A percentile compares a stretch with the other conserved stretches of the same genome.
These are phyloP conservation scores for Pseudogymnoascus sp. DNA, from an alignment of 2,329 filamentous ascomycete genomes.

Conservation along the genomic window DNA sequence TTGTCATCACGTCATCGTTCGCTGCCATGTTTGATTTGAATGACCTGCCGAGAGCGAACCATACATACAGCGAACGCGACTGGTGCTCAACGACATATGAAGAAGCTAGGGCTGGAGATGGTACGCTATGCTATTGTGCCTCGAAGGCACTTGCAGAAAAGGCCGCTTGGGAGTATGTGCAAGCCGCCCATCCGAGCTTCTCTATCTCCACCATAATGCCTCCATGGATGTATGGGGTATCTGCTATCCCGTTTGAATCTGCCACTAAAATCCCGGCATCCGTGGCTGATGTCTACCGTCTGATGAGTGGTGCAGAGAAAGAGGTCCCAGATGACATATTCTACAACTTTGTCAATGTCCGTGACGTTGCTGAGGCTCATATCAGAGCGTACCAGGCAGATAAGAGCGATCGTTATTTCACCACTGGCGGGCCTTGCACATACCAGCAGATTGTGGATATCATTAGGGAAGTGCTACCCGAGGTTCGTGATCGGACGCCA, in stretches of 20 bases:
- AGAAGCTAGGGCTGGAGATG: conserved; percentile 28
- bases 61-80: conserved; percentile 44
- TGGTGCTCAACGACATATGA: conserved; percentile 47
- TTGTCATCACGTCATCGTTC: conserved; percentile 56
- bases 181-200: conserved; percentile 46
- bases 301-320: conserved; percentile 54
- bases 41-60: conserved; percentile 42
- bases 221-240: conserved; percentile 54
- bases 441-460: conserved; percentile 52
- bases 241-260: conserved; percentile 52
- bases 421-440: conserved; percentile 50
- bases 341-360: conserved; percentile 48
- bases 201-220: conserved; percentile 53
- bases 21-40: conserved; percentile 48
- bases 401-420: conserved; percentile 54
- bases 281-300: conserved; percentile 58
- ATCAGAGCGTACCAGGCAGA: conserved; percentile 50
- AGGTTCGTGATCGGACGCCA: conserved; percentile 42
- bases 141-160: conserved; percentile 59
- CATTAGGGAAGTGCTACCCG: conserved; percentile 46
- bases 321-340: conserved; percentile 43
- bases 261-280: conserved; percentile 62
- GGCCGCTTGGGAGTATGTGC: conserved; percentile 55
- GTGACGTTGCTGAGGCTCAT: conserved; percentile 55
- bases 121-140: conserved; percentile 24